Evolutionary conservation across 192 early-diverging fungal species (phyloP), one percentile per base, ranked within the genome.

Genomic region (Mortierella alpina): DNA sequence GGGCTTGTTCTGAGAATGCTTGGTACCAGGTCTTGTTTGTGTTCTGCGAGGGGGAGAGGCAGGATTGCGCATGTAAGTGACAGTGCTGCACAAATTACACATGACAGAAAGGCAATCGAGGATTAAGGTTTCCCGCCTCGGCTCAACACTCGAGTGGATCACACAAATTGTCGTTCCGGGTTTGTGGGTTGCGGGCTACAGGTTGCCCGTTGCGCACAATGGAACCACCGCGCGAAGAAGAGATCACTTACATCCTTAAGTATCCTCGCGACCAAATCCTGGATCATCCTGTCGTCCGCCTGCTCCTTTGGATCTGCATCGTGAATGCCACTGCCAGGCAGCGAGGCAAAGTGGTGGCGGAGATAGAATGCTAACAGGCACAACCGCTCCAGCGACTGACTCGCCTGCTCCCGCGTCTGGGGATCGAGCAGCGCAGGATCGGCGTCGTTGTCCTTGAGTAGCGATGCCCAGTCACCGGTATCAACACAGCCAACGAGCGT

Each of bases 301-400:
- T 41, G 56, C 50, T 70, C 75, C 46, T 15, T 47, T 15, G 67
- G 47, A 47, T 64, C 68, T 4, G 23, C 39, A 2, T 39, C 48
- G 47, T 47, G 6, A 44, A 58, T 41, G 20, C 20, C 15, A 39
- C 20, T 50, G 48, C 46, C 20, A 7, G 56, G 6, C 9, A 70
- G 40, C 11, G 68, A 61, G 13, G 45, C 31, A 53, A 78, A 62
- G 13, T 62, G 46, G 22, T 40, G 59, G 59, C 75, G 68, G 63
- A 78, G 75, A 66, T 78, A 78, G 57, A 78, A 78, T 20, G 75
- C 53, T 14, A 78, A 23, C 31, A 78, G 57, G 18, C 75, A 78
- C 31, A 78, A 49, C 42, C 59, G 39, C 49, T 78, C 68, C 7
- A 78, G 75, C 6, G 75, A 65, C 57, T 70, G 54, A 51, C 18